Percentiles rank a stretch among this genome's conserved stretches.
Evolutionary conservation across 176 grass and related monocot genomes (phyloP).

Genomic region (Oryza punctata): DNA sequence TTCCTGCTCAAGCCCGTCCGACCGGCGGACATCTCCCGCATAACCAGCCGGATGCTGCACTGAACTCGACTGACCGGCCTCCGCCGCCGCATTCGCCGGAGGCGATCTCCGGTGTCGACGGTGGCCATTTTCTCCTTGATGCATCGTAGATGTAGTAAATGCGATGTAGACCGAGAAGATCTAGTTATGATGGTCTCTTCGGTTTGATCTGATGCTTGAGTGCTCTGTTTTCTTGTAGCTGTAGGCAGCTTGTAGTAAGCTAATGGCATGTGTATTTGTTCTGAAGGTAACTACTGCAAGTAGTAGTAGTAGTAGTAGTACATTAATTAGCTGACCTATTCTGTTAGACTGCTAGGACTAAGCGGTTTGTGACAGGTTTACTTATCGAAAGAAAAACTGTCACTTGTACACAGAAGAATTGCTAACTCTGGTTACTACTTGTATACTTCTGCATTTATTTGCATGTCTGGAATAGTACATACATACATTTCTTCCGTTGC

Average conservation of each 20-base stretch:
- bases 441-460: neutral
- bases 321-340: no score
- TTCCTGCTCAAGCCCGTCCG: slow-evolving; percentile 50
- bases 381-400: neutral
- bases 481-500: neutral
- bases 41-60: slow-evolving; percentile 36
- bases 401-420: no score
- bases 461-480: neutral
- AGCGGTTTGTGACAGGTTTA: no score
- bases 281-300: neutral
- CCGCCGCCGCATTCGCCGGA: neutral
- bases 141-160: neutral
- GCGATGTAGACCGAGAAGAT: neutral
- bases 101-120: neutral
- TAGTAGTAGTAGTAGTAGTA: no score
- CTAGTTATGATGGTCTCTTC: neutral
- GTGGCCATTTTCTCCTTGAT: neutral
- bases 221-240: neutral
- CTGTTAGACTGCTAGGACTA: no score
- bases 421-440: no score
- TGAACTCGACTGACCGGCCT: slow-evolving; percentile 4
- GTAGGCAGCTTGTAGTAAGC: neutral
- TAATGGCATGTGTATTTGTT: neutral
- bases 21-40: slow-evolving; percentile 49
- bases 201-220: neutral